Conservation (phyloP, 176 grass and related monocot genomes). For the Oryza glaberrima region DNA sequence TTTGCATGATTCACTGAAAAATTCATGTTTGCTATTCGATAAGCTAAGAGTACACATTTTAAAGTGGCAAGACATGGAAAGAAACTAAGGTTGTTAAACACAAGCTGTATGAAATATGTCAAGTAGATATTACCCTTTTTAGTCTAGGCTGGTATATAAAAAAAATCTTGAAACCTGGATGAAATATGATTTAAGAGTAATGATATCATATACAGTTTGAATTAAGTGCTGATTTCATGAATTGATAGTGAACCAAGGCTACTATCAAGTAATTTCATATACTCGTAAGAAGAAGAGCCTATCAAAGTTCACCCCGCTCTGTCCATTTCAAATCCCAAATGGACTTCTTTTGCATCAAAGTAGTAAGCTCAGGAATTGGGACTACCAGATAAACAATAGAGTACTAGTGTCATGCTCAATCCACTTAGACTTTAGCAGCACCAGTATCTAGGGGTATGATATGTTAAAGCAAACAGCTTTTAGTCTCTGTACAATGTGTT, state of each 20-base stretch:
- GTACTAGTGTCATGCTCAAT: not conserved
- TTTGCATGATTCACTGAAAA: conserved; percentile 3
- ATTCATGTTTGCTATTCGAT: not conserved
- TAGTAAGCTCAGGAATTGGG: not conserved
- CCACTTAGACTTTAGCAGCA: not conserved
- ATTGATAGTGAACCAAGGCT: not conserved
- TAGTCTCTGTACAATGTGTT: not conserved
- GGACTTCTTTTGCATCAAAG: conserved; percentile 3
- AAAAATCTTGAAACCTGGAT: not conserved
- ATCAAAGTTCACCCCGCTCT: not conserved
- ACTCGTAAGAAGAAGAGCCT: not conserved
- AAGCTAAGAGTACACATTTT: not conserved
- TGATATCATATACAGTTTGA: not conserved
- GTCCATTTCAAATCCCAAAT: not conserved
- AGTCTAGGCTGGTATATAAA: not conserved
- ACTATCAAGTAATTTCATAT: conserved; percentile 13
- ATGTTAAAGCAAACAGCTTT: not conserved
- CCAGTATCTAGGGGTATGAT: not conserved
- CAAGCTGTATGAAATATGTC: not conserved
- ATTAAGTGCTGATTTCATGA: not conserved
- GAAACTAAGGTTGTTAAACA: conserved; percentile 1
- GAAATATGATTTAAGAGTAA: not conserved
- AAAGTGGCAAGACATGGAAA: not conserved
- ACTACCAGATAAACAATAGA: not conserved
- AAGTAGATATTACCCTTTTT: not conserved